Base-by-base conservation (phyloP, 768 basidiomycete genomes). In the Naganishia onofrii region DNA sequence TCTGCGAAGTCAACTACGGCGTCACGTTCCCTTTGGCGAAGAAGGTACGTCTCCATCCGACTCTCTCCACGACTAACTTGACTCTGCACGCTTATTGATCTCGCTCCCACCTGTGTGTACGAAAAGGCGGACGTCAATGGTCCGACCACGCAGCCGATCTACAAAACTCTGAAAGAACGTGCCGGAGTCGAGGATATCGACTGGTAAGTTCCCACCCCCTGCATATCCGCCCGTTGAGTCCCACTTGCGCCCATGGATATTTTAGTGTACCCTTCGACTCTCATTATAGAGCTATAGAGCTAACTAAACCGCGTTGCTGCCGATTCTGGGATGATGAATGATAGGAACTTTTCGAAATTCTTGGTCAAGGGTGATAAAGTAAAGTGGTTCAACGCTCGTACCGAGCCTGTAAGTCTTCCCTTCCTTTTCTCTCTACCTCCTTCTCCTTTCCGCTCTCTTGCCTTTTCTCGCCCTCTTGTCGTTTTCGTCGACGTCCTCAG, bases 21-120 rank as follows among this genome's bases (percentile, higher is more conserved):
- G 81, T 82, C 21, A 78, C 79, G 19, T 82, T 82, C 75, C 79
- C 79, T 29, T 75, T 82, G 67, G 78, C 76, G 36, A 77, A 78
- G 70, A 79, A 80, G 76, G 60, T 63, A 29, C 7, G 36, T 28
- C 48, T 26, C 48, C 12, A n/a, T 13, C 13, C 7, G 21, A 6
- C n/a, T 26, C 21, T 21, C 23, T 6, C 21, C 3, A 21, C 60
- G 21, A 12, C n/a, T 31, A 38, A 28, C 9, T 51, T 46, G 36
- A 17, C 6, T 55, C 34, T 34, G 17, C 29, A 7, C 58, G 23
- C 34, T 5, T 15, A 44, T 42, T 64, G n/a, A 28, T 46, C 36
- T 26, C 31, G 31, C 60, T 6, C 21, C 23, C n/a, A 21, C 60
- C n/a, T 29, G 74, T 29, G 6, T 26, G 38, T 28, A 2, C 13